Conservation (phyloP, 192 early-diverging fungal species). For the Coemansia sp. region DNA sequence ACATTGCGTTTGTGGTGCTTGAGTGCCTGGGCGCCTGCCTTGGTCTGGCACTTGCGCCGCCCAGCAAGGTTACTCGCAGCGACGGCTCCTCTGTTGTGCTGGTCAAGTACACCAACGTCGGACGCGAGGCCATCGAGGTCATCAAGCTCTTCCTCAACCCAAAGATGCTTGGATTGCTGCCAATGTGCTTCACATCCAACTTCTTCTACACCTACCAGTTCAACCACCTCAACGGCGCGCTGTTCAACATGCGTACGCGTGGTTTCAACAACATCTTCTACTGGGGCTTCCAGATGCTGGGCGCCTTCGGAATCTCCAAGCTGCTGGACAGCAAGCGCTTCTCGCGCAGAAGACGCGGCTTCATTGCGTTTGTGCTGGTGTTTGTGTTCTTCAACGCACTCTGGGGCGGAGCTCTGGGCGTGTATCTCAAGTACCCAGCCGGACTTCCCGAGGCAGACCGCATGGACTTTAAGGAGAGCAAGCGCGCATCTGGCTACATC, state of each 20-base stretch:
- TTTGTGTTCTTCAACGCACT: conserved; percentile 58
- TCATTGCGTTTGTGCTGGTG: conserved; percentile 58
- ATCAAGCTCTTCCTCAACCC: conserved; percentile 81
- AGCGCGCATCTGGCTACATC: conserved; percentile 59
- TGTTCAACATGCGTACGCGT: conserved; percentile 75
- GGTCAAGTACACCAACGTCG: conserved; percentile 70
- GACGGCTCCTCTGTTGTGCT: conserved; percentile 72
- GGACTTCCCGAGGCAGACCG: conserved; percentile 17
- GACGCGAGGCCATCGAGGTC: conserved; percentile 57
- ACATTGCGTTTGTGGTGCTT: conserved; percentile 79
- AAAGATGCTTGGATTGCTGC: conserved; percentile 69
- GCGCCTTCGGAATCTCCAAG: conserved; percentile 65
- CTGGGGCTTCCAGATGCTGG: conserved; percentile 80
- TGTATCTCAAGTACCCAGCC: conserved; percentile 61
- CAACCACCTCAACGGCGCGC: conserved; percentile 65
- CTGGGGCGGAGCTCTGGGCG: conserved; percentile 67
- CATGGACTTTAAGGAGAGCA: conserved; percentile 54
- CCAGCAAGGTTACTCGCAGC: conserved; percentile 63
- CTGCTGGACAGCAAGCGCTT: conserved; percentile 65
- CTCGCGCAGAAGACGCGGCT: conserved; percentile 64
- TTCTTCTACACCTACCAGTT: conserved; percentile 92
- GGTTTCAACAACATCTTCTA: conserved; percentile 81
- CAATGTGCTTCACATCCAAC: conserved; percentile 78
- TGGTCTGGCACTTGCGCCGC: conserved; percentile 64
- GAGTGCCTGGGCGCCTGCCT: conserved; percentile 68